These are phyloP conservation scores for Santalum album DNA, from an alignment of 164 flowering plant species.

Conservation along the genomic window DNA sequence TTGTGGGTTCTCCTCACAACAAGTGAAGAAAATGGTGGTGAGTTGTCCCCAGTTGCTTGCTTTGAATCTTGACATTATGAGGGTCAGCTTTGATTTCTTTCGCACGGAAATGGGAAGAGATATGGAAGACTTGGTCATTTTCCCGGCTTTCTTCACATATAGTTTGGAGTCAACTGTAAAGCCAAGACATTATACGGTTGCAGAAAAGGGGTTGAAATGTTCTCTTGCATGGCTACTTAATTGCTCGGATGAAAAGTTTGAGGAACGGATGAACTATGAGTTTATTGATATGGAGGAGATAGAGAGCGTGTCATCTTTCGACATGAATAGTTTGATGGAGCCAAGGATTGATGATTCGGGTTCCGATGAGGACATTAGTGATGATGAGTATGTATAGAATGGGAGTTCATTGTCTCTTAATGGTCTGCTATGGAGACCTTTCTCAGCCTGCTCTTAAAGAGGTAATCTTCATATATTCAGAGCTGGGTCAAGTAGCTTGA, in stretches of 20 bases:
- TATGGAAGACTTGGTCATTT: slow-evolving; percentile 66
- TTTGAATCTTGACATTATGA: slow-evolving; percentile 72
- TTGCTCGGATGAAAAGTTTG: slow-evolving; percentile 76
- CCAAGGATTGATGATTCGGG: slow-evolving; percentile 48
- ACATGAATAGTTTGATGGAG: slow-evolving; percentile 50
- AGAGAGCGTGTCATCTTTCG: slow-evolving; percentile 63
- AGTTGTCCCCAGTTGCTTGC: slow-evolving; percentile 87
- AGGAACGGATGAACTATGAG: slow-evolving; percentile 69
- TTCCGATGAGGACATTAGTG: slow-evolving; percentile 57
- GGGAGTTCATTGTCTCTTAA: no score
- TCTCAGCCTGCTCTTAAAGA: no score
- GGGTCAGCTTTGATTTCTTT: slow-evolving; percentile 59
- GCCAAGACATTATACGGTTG: slow-evolving; percentile 57
- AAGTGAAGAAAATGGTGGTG: slow-evolving; percentile 62
- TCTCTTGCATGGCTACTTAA: slow-evolving; percentile 90
- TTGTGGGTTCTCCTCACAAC: slow-evolving; percentile 64
- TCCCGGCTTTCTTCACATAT: slow-evolving; percentile 92
- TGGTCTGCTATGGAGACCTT: no score
- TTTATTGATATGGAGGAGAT: slow-evolving; percentile 70
- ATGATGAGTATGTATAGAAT: slow-evolving; percentile 35
- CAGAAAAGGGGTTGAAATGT: slow-evolving; percentile 58
- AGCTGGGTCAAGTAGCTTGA: no score
- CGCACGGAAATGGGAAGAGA: slow-evolving; percentile 53
- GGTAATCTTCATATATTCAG: no score
- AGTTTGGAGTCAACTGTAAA: slow-evolving; percentile 75